phyloP scores from a whole-genome alignment of 352 stramenopile genomes.

The Phytophthora hibernalis region DNA sequence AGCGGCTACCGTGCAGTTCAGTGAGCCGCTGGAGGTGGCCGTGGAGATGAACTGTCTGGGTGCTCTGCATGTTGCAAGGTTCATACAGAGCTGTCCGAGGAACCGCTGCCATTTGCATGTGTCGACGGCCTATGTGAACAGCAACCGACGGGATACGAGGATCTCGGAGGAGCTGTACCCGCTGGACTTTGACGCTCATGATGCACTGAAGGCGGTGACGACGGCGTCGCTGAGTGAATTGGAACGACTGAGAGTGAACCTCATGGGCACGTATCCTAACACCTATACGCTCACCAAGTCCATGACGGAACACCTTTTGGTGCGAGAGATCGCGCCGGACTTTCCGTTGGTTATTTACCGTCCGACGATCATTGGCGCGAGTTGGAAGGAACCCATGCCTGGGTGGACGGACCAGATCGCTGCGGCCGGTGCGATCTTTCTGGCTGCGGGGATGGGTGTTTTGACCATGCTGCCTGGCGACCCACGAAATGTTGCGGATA shows the following conservation, averaged over 20 bases:
- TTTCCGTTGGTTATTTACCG: slow-evolving; percentile 83
- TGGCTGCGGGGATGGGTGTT: slow-evolving; percentile 77
- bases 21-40: slow-evolving; percentile 86
- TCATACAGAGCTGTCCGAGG: slow-evolving; percentile 60
- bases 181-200: slow-evolving; percentile 84
- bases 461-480: slow-evolving; percentile 86
- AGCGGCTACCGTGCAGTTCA: slow-evolving; percentile 88
- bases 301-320: slow-evolving; percentile 84
- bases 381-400: slow-evolving; percentile 88
- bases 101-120: slow-evolving; percentile 80
- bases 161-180: slow-evolving; percentile 82
- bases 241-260: slow-evolving; percentile 71
- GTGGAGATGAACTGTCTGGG: slow-evolving; percentile 88
- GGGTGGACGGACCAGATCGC: slow-evolving; percentile 87
- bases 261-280: slow-evolving; percentile 91
- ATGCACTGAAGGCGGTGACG: slow-evolving; percentile 64
- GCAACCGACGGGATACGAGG: slow-evolving; percentile 67
- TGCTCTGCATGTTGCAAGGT: slow-evolving; percentile 66
- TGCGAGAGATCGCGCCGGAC: slow-evolving; percentile 46
- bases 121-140: slow-evolving; percentile 88
- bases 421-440: slow-evolving; percentile 80
- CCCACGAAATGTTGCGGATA: slow-evolving; percentile 80
- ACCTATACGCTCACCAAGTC: slow-evolving; percentile 92
- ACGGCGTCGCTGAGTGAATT: slow-evolving; percentile 61
- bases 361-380: slow-evolving; percentile 86